A percentile compares a stretch with the other conserved stretches of the same genome.
These are phyloP conservation scores for Phytophthora pistaciae DNA, from an alignment of 352 stramenopile species.

Conservation along the genomic window DNA sequence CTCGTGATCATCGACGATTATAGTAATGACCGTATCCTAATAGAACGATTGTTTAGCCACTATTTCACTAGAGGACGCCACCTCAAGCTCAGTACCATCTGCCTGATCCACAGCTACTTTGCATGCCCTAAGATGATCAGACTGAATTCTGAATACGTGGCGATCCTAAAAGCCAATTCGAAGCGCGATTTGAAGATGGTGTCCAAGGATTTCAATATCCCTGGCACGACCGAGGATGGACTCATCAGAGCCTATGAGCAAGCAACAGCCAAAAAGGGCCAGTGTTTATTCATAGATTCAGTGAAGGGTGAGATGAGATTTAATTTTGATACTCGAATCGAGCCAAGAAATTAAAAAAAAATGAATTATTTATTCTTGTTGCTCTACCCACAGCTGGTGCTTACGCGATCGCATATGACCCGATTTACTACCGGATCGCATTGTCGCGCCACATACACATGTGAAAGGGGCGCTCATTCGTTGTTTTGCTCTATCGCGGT, in stretches of 20 bases:
- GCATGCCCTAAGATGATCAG: constrained; percentile 1
- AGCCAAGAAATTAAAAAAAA: too few species aligned
- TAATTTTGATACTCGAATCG: constrained; percentile 10
- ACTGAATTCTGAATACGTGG: neutral
- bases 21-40: constrained; percentile 5
- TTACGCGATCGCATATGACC: too few species aligned
- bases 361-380: too few species aligned
- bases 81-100: neutral
- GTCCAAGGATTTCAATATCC: neutral
- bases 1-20: constrained; percentile 29
- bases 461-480: too few species aligned
- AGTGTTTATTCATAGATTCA: neutral
- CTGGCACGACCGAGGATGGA: neutral
- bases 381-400: too few species aligned
- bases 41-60: neutral
- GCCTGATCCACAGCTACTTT: constrained; percentile 3
- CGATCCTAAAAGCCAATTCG: neutral
- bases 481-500: too few species aligned
- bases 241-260: neutral
- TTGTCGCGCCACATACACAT: too few species aligned
- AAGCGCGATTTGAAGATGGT: neutral
- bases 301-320: constrained; percentile 1
- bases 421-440: too few species aligned
- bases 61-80: neutral
- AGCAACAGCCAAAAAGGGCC: neutral